Conservation (phyloP, 2,329 filamentous ascomycete species). For the Dothiorella sarmentorum region DNA sequence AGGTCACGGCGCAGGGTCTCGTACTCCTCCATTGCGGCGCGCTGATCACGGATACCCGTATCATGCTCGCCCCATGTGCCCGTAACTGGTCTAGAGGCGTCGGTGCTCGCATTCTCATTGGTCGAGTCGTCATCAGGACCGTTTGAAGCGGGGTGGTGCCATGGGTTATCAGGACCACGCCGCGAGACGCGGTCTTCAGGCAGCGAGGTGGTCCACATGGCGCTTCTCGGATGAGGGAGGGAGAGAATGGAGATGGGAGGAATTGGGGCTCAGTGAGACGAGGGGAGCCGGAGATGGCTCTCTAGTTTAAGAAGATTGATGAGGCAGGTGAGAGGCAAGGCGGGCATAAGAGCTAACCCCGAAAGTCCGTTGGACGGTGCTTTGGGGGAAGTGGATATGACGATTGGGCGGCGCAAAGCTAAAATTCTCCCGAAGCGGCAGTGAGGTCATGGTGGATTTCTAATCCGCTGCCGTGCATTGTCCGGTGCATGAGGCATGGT, state of each 20-base stretch:
- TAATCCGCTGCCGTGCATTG: conserved; percentile 1
- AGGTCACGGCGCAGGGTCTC: conserved; percentile 56
- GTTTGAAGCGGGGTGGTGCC: conserved; percentile 30
- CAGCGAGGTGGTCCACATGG: conserved; percentile 26
- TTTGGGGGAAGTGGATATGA: not conserved
- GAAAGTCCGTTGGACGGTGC: not conserved
- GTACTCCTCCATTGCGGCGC: conserved; percentile 57
- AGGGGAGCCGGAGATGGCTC: not conserved
- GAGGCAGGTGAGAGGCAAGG: not conserved
- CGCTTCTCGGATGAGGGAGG: too few relatives aligned
- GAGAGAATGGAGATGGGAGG: not conserved
- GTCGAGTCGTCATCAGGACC: conserved; percentile 22
- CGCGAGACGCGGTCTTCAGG: conserved; percentile 16
- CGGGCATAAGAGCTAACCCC: conserved; percentile 11
- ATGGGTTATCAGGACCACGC: conserved; percentile 29
- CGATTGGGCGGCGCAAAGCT: not conserved
- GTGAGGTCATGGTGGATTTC: conserved; percentile 16
- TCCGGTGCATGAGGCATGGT: not conserved
- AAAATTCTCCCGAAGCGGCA: conserved; percentile 3
- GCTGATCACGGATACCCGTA: conserved; percentile 51
- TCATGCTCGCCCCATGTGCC: conserved; percentile 64
- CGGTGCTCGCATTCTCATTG: conserved; percentile 10
- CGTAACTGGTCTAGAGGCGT: conserved; percentile 29
- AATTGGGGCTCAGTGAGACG: not conserved
- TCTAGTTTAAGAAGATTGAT: not conserved